A percentile compares a stretch with the other conserved stretches of the same genome.
Evolutionary conservation across 2,329 filamentous ascomycete species (phyloP).

Genomic region (Mycosphaerella arachidis): DNA sequence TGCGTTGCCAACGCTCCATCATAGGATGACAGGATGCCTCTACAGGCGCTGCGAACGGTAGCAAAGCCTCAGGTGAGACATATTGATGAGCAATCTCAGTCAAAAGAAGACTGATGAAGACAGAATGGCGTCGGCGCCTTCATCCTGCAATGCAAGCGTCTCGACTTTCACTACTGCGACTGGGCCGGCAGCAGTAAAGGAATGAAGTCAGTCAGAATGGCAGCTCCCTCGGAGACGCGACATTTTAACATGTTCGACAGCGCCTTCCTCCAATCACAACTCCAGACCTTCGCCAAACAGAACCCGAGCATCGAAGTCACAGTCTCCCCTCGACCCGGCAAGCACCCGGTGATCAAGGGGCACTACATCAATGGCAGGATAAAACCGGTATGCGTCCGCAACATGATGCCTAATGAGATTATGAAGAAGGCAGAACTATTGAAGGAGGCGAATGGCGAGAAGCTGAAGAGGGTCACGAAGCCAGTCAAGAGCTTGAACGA

Average conservation of each 20-base stretch:
- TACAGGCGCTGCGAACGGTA: constrained; percentile 50
- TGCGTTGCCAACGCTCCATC: background rate
- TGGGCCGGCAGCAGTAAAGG: constrained; percentile 87
- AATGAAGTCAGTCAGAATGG: constrained; percentile 69
- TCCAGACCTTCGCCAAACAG: constrained; percentile 70
- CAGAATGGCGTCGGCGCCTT: constrained; percentile 97
- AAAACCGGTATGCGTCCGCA: constrained; percentile 84
- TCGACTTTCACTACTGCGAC: constrained; percentile 97
- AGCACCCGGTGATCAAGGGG: constrained; percentile 83
- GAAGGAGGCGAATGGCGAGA: constrained; percentile 70
- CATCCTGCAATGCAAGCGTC: constrained; percentile 91
- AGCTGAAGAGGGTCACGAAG: constrained; percentile 57
- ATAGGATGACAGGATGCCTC: constrained; percentile 38
- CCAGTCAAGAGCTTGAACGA: constrained; percentile 59
- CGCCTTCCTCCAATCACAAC: constrained; percentile 72
- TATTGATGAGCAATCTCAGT: background rate
- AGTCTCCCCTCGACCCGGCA: constrained; percentile 82
- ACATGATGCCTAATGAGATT: constrained; percentile 75
- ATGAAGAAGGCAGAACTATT: constrained; percentile 72
- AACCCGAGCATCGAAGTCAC: constrained; percentile 89
- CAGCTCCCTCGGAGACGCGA: background rate
- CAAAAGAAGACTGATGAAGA: background rate
- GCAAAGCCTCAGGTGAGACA: constrained; percentile 52
- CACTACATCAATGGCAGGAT: constrained; percentile 87
- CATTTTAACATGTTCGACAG: constrained; percentile 41